A percentile compares a stretch with the other conserved stretches of the same genome.
These are phyloP conservation scores for Dioscorea zingiberensis DNA, from an alignment of 106 monocot species.

Conservation along the genomic window DNA sequence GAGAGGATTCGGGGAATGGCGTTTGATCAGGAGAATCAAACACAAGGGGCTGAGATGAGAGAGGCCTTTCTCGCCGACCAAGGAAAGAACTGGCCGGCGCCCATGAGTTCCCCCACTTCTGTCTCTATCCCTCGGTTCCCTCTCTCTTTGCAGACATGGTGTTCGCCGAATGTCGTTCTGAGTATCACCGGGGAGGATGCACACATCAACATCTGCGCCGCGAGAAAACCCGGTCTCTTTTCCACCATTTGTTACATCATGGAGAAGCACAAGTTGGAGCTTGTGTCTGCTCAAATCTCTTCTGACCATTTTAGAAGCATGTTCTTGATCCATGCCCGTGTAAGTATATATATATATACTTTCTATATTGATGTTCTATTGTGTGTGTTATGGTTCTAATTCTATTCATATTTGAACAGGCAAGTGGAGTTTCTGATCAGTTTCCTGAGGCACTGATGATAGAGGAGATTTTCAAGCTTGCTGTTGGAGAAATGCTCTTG, in stretches of 20 bases:
- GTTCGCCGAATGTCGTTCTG: constrained; percentile 53
- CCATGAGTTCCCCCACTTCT: constrained; percentile 10
- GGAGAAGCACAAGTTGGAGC: constrained; percentile 56
- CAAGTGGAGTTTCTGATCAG: constrained; percentile 13
- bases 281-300: constrained; percentile 35
- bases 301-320: constrained; percentile 41
- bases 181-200: constrained; percentile 47
- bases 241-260: constrained; percentile 25
- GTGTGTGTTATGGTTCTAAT: not conserved
- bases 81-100: constrained; percentile 1
- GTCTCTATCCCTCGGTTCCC: constrained; percentile 1
- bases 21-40: no score
- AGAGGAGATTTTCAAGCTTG: constrained; percentile 39
- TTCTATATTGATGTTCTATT: not conserved
- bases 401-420: constrained; percentile 12
- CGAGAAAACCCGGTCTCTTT: constrained; percentile 32
- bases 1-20: constrained; percentile 17
- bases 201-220: constrained; percentile 41
- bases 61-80: constrained; percentile 24
- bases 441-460: constrained; percentile 17
- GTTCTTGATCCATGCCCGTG: constrained; percentile 55
- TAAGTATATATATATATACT: constrained; percentile 18
- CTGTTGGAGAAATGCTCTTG: constrained; percentile 37
- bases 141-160: constrained; percentile 36
- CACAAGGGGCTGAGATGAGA: not conserved